These are phyloP conservation scores for Ascosphaera apis DNA, from an alignment of 2,329 filamentous ascomycete genomes.

Conservation along the genomic window DNA sequence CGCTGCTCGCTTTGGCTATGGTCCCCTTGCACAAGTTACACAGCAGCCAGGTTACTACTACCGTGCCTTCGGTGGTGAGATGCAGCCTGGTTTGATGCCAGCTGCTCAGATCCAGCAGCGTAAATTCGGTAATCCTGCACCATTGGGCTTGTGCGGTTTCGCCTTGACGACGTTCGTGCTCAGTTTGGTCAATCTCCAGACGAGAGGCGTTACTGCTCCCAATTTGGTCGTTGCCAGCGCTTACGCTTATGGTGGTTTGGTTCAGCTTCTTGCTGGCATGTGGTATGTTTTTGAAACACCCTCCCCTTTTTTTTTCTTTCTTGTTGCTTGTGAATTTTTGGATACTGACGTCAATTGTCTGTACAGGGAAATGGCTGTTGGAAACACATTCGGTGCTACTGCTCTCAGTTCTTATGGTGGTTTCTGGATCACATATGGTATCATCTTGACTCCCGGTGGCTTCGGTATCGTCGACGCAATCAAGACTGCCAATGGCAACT, in stretches of 20 bases:
- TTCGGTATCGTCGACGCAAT: conserved; percentile 35
- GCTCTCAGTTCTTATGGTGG: conserved; percentile 62
- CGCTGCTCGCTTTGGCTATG: conserved; percentile 26
- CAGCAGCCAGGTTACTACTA: conserved; percentile 23
- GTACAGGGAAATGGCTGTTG: conserved; percentile 59
- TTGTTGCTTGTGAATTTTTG: neutral
- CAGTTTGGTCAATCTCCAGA: conserved; percentile 47
- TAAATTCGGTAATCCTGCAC: conserved; percentile 60
- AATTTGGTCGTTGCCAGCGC: conserved; percentile 47
- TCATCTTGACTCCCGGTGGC: conserved; percentile 43
- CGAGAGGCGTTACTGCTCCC: conserved; percentile 34
- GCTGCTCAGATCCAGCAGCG: conserved; percentile 37
- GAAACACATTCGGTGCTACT: conserved; percentile 68
- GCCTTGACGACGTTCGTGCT: conserved; percentile 66
- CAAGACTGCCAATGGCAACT: conserved; percentile 10
- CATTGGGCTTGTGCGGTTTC: conserved; percentile 55
- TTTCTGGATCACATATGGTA: conserved; percentile 58
- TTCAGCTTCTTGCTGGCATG: conserved; percentile 67
- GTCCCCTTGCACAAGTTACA: conserved; percentile 28
- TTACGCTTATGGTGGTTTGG: conserved; percentile 53
- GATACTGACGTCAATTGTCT: neutral
- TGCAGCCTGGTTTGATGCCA: conserved; percentile 48
- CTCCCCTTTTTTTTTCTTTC: conserved; percentile 1
- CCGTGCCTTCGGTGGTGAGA: conserved; percentile 46
- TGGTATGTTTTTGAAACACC: conserved; percentile 32